Conservation (phyloP, 306 rosid genomes). For the Abrus pulchellus region DNA sequence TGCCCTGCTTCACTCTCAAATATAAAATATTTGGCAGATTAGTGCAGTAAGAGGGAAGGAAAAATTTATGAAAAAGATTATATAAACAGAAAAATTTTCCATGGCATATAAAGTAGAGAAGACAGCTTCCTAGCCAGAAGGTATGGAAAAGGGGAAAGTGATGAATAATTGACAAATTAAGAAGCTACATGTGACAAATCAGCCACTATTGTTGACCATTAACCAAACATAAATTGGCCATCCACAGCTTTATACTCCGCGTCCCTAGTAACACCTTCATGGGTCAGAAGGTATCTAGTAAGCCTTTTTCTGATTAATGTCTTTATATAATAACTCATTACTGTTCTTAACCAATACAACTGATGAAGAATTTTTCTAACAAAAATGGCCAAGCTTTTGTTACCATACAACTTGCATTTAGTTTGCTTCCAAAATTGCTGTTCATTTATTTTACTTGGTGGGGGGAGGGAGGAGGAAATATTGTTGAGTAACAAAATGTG, state of each 20-base stretch:
- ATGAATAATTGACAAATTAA: constrained; percentile 8
- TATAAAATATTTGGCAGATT: not conserved
- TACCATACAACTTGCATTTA: not conserved
- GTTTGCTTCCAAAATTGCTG: not conserved
- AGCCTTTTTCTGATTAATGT: not conserved
- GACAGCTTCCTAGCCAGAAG: not conserved
- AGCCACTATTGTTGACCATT: constrained; percentile 26
- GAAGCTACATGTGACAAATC: not conserved
- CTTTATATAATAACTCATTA: not conserved
- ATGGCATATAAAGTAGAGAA: not conserved
- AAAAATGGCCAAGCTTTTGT: constrained; percentile 6
- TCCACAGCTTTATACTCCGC: not conserved
- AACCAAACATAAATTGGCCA: constrained; percentile 7
- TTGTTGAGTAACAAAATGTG: constrained; percentile 1
- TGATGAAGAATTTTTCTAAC: constrained; percentile 8
- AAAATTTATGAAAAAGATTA: not conserved
- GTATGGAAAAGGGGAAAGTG: not conserved
- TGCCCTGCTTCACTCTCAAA: not conserved
- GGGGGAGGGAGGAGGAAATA: not conserved
- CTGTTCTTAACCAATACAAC: constrained; percentile 6
- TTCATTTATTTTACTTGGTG: not conserved
- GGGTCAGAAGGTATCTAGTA: not conserved
- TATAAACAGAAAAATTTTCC: not conserved
- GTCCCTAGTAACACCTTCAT: not conserved
- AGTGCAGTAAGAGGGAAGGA: constrained; percentile 1